Percentiles rank a stretch among this genome's conserved stretches.
Evolutionary conservation across 1,284 basidiomycete species (phyloP).

Genomic region (Erythrobasidium hasegawianum): DNA sequence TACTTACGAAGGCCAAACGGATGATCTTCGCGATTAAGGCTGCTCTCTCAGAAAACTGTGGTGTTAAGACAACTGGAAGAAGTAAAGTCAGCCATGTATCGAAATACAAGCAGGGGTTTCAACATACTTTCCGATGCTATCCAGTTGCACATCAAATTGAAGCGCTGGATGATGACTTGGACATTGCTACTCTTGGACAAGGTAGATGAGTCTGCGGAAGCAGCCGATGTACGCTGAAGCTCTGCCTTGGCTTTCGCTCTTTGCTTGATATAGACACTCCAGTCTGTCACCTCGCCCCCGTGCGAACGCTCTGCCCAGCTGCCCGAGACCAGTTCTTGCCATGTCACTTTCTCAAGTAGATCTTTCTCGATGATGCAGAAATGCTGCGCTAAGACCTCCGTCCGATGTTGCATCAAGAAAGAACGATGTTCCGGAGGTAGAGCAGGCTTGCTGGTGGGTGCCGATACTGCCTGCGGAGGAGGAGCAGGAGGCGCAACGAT

Average conservation of each 20-base stretch:
- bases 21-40: conserved; percentile 73
- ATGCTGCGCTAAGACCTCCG: conserved; percentile 67
- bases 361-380: conserved; percentile 84
- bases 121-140: conserved; percentile 56
- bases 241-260: conserved; percentile 66
- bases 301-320: conserved; percentile 57
- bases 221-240: conserved; percentile 44
- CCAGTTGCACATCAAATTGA: conserved; percentile 81
- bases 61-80: conserved; percentile 47
- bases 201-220: conserved; percentile 42
- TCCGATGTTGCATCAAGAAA: conserved; percentile 37
- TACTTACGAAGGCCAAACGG: conserved; percentile 74
- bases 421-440: conserved; percentile 13
- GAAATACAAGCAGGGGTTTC: not conserved
- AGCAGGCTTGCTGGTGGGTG: too few species aligned
- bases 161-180: conserved; percentile 76
- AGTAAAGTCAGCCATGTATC: not conserved
- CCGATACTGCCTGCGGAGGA: not conserved
- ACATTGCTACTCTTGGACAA: conserved; percentile 48
- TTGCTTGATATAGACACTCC: conserved; percentile 74
- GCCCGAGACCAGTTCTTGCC: conserved; percentile 47
- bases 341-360: conserved; percentile 65
- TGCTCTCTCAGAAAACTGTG: conserved; percentile 57
- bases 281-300: conserved; percentile 70
- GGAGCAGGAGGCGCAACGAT: not conserved